Evolutionary conservation across 1,284 basidiomycete species (phyloP).

Genomic region (Cutaneotrichosporon curvatum): DNA sequence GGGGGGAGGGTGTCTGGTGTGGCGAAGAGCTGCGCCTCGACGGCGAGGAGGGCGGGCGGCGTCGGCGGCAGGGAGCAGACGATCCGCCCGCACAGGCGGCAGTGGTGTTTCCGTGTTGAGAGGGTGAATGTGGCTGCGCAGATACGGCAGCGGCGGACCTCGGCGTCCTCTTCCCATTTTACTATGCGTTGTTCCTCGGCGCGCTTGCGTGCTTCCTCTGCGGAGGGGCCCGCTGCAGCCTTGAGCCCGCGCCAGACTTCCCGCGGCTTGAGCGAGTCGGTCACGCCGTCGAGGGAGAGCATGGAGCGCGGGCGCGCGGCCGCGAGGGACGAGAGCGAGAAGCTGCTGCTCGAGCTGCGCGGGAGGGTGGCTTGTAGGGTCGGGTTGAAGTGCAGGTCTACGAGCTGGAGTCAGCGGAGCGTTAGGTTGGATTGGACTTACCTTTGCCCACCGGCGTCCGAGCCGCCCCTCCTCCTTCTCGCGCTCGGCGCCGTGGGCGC

Average conservation of each 20-base stretch:
- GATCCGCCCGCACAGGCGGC: conserved; percentile 85
- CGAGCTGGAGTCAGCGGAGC: conserved; percentile 48
- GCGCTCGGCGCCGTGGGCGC: conserved; percentile 54
- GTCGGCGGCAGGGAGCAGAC: conserved; percentile 85
- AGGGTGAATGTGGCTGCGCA: conserved; percentile 81
- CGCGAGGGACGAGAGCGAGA: conserved; percentile 21
- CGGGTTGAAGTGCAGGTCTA: conserved; percentile 69
- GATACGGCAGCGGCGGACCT: conserved; percentile 69
- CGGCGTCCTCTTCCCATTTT: conserved; percentile 83
- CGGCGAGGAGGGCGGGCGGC: conserved; percentile 47
- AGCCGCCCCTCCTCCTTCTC: conserved; percentile 71
- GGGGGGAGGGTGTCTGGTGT: conserved; percentile 34
- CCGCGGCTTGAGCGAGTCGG: conserved; percentile 41
- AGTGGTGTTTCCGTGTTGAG: conserved; percentile 93
- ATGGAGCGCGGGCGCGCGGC: conserved; percentile 1
- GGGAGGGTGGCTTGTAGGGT: conserved; percentile 13
- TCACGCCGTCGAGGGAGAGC: conserved; percentile 5
- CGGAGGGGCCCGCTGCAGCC: conserved; percentile 55
- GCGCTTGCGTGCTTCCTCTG: conserved; percentile 46
- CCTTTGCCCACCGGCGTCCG: conserved; percentile 72
- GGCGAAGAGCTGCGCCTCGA: conserved; percentile 41
- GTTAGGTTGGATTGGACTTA: too few species aligned
- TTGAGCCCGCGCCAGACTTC: conserved; percentile 49
- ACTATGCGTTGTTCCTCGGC: conserved; percentile 86
- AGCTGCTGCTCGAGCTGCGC: conserved; percentile 7